phyloP scores from a whole-genome alignment of 1,139 yeast species.

The Yamadazyma trypodendri region DNA sequence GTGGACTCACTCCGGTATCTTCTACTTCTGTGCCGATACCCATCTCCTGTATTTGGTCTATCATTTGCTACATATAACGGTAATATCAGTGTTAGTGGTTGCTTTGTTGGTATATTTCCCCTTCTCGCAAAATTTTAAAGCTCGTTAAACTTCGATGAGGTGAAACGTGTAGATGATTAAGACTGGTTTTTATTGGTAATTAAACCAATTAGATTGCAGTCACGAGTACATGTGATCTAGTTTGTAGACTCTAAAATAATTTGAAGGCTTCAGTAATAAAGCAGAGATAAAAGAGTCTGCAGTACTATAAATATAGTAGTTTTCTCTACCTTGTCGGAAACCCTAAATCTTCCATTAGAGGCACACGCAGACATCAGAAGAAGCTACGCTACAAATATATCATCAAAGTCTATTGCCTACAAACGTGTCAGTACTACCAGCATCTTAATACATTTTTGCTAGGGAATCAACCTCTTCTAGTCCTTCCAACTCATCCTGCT shows the following conservation, averaged over 20 bases:
- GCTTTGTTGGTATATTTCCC: neutral
- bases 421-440: neutral
- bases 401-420: neutral
- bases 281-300: no score
- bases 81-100: neutral
- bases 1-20: neutral
- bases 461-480: conserved; percentile 51
- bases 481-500: conserved; percentile 66
- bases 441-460: conserved; percentile 19
- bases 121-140: conserved; percentile 5
- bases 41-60: neutral
- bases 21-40: neutral
- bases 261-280: no score
- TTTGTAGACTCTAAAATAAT: no score
- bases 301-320: no score
- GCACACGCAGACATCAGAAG: no score
- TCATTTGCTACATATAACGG: neutral
- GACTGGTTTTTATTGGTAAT: neutral
- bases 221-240: no score
- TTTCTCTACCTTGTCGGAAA: no score
- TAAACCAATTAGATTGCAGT: no score
- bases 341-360: no score
- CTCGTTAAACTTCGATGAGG: conserved; percentile 3
- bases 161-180: conserved; percentile 1
- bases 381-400: no score